Base-by-base conservation (phyloP, 768 basidiomycete species). In the Naganishia vaughanmartiniae region DNA sequence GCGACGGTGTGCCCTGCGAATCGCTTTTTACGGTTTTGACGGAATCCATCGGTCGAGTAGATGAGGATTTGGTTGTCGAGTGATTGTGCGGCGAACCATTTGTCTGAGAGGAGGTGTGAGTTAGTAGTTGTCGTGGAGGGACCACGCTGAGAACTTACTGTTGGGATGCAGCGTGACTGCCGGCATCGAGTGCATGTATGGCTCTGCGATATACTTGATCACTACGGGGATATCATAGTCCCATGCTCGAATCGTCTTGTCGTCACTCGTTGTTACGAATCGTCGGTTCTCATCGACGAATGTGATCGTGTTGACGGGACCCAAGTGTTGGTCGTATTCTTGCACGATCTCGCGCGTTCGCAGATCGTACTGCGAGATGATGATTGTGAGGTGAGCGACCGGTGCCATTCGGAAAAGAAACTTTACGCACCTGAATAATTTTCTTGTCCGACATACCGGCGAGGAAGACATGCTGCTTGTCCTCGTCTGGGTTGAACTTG, bases 381-480 rank as follows among this genome's bases (percentile, higher is more conserved):
- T 0, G 15, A 2, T 21, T 0, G 30, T 21, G 24, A 51, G n/a
- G 14, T 51, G 4, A 51, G 48, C 45, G 45, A 46, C 15, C 34
- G 34, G 6, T 12, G 12, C 4, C 34, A 4, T 36, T 36, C 6
- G 34, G 4, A 36, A 12, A 5, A 12, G 12, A 36, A 36, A 21
- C 24, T 21, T 21, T 46, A 76, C 85, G 70, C 77, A 93, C 94
- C 86, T 97, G 95, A 46, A 98, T 91, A 74, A 99, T 96, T 83
- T 97, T 98, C 84, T 98, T 98, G 83, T 98, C 94, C 48, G 90
- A 91, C 96, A 98, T 99, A 72, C 96, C 96, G 58, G 95, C 95
- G 55, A 98, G 84, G 84, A 97, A 98, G 65, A 94, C 89, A 78
- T 96, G 84, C 79, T 97, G 93, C 81, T 97, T 97, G 76, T 97